Conservation (phyloP, 148 eudicot species). For the Hydrangea macrophylla region DNA sequence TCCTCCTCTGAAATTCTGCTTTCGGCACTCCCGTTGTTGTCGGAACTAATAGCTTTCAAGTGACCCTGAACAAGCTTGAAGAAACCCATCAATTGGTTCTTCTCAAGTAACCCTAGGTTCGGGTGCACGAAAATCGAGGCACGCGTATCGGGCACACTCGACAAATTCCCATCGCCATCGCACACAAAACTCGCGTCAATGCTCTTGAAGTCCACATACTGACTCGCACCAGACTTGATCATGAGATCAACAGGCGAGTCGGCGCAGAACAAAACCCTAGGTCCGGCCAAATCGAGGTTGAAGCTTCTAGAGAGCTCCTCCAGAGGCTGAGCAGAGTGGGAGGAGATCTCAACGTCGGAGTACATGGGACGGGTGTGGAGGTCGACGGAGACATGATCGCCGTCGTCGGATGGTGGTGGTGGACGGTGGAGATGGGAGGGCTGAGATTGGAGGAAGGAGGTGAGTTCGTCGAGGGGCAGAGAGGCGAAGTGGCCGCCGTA, state of each 20-base stretch:
- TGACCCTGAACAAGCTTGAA: conserved; percentile 64
- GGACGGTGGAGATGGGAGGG: conserved; percentile 9
- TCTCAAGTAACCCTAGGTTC: conserved; percentile 41
- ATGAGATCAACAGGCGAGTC: conserved; percentile 59
- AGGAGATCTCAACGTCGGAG: conserved; percentile 38
- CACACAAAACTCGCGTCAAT: conserved; percentile 55
- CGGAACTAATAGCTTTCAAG: conserved; percentile 28
- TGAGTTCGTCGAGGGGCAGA: conserved; percentile 46
- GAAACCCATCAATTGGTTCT: conserved; percentile 54
- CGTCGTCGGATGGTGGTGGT: conserved; percentile 10
- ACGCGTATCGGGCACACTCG: conserved; percentile 69
- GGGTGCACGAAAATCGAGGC: conserved; percentile 60
- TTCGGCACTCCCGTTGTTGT: too few relatives aligned
- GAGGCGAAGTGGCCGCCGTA: conserved; percentile 79
- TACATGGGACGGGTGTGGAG: conserved; percentile 35
- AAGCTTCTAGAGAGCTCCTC: conserved; percentile 28
- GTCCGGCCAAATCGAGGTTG: conserved; percentile 64
- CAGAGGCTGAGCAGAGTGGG: conserved; percentile 22
- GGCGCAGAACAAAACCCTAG: conserved; percentile 74
- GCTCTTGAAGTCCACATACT: conserved; percentile 72
- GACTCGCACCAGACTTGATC: conserved; percentile 51
- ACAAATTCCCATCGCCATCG: conserved; percentile 33
- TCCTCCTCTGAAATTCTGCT: conserved; percentile 52
- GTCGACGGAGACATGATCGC: conserved; percentile 12
- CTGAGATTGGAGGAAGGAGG: conserved; percentile 38